Conservation (phyloP, 1,284 basidiomycete genomes). For the Malassezia vespertilionis region DNA sequence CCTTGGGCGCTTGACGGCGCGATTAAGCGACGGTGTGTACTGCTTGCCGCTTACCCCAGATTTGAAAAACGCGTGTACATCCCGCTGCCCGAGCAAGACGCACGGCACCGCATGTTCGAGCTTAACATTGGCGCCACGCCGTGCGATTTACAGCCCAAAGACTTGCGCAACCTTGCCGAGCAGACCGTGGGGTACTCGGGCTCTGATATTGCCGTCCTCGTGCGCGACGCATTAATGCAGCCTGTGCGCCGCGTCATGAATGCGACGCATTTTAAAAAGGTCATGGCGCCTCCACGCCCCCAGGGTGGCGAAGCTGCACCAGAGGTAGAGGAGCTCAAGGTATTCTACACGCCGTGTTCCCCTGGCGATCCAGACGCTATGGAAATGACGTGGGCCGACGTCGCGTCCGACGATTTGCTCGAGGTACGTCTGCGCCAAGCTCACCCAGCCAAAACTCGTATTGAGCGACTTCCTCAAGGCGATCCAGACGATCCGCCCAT, state of each 20-base stretch:
- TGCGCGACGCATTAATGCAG: conserved; percentile 96
- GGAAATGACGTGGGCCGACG: conserved; percentile 86
- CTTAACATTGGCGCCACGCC: conserved; percentile 89
- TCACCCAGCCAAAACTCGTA: conserved; percentile 21
- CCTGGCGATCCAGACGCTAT: conserved; percentile 52
- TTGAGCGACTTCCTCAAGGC: conserved; percentile 72
- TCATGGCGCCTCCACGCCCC: conserved; percentile 47
- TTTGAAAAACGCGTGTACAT: conserved; percentile 99
- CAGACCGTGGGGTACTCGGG: conserved; percentile 87
- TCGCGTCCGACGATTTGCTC: conserved; percentile 75
- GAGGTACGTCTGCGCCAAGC: conserved; percentile 64
- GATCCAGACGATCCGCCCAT: conserved; percentile 70
- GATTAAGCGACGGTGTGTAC: conserved; percentile 93
- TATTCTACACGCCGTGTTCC: conserved; percentile 18
- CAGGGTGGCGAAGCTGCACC: too few species aligned
- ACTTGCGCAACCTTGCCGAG: conserved; percentile 71
- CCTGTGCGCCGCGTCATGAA: conserved; percentile 90
- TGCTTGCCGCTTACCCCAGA: too few species aligned
- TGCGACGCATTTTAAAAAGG: conserved; percentile 83
- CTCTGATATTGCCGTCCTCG: conserved; percentile 87
- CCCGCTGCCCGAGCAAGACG: conserved; percentile 83
- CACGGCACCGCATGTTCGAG: conserved; percentile 90
- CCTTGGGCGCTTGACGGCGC: conserved; percentile 78
- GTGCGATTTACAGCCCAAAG: conserved; percentile 65
- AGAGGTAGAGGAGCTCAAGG: conserved; percentile 21